Evolutionary conservation across 2,329 filamentous ascomycete species (phyloP).

Genomic region (Epichloe baconii): DNA sequence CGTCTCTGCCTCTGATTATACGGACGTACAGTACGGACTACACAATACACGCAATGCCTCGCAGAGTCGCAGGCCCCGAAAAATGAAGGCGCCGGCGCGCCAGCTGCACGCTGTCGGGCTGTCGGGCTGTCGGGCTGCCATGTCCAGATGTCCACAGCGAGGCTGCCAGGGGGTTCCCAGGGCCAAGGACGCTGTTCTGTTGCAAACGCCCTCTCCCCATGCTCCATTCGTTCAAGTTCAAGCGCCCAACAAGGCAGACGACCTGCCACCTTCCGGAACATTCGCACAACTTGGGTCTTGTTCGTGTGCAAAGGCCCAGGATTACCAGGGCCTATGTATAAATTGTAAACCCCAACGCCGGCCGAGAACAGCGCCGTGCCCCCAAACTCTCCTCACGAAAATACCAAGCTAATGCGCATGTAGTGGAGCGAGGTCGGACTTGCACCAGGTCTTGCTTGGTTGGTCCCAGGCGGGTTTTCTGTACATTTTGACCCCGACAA

Average conservation of each 20-base stretch:
- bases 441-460: no score
- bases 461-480: neutral
- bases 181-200: neutral
- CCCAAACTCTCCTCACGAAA: neutral
- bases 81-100: neutral
- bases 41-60: neutral
- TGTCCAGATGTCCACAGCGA: neutral
- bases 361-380: no score
- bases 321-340: neutral
- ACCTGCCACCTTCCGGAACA: neutral
- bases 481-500: no score
- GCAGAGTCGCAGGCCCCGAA: neutral
- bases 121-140: neutral
- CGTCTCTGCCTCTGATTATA: no score
- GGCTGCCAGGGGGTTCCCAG: no score
- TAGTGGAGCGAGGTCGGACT: slow-evolving; percentile 5
- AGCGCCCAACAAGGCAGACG: neutral
- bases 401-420: neutral
- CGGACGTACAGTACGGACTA: no score
- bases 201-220: no score
- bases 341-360: neutral
- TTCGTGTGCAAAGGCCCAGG: neutral
- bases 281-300: neutral
- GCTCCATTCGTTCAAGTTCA: neutral
- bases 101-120: neutral